Conservation (phyloP, 2,329 filamentous ascomycete genomes). For the Fusarium subglutinans region DNA sequence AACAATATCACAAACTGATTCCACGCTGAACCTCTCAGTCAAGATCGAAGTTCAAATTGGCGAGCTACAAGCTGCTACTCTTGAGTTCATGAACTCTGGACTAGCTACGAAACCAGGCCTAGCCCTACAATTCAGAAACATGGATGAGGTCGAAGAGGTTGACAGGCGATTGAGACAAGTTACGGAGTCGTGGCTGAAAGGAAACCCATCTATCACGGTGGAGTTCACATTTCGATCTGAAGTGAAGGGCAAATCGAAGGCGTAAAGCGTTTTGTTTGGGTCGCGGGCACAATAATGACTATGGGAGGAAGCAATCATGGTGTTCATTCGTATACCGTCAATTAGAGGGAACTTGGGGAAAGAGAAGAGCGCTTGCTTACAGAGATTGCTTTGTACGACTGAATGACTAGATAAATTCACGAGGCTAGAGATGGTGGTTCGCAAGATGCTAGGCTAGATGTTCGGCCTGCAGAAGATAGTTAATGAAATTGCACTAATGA, state of each 20-base stretch:
- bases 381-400: slow-evolving; percentile 30
- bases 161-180: slow-evolving; percentile 31
- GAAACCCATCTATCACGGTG: slow-evolving; percentile 20
- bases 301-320: slow-evolving; percentile 3
- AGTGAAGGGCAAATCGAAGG: slow-evolving; percentile 42
- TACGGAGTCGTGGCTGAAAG: slow-evolving; percentile 38
- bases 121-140: slow-evolving; percentile 34
- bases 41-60: slow-evolving; percentile 5
- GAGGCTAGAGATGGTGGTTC: slow-evolving; percentile 2
- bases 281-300: background rate
- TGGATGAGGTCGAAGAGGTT: slow-evolving; percentile 39
- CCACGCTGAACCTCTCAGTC: slow-evolving; percentile 26
- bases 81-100: slow-evolving; percentile 14
- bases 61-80: slow-evolving; percentile 12
- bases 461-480: background rate
- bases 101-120: slow-evolving; percentile 1
- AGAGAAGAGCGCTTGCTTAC: background rate
- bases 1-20: slow-evolving; percentile 28
- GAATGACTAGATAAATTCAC: slow-evolving; percentile 9
- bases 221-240: slow-evolving; percentile 40
- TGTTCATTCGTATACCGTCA: background rate
- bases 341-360: background rate
- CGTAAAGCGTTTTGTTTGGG: slow-evolving; percentile 18
- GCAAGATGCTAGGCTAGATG: slow-evolving; percentile 7
- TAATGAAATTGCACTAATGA: slow-evolving; percentile 5